A percentile compares a stretch with the other conserved stretches of the same genome.
phyloP scores from a whole-genome alignment of 2,329 filamentous ascomycete genomes.

The Penicillium corylophilum region DNA sequence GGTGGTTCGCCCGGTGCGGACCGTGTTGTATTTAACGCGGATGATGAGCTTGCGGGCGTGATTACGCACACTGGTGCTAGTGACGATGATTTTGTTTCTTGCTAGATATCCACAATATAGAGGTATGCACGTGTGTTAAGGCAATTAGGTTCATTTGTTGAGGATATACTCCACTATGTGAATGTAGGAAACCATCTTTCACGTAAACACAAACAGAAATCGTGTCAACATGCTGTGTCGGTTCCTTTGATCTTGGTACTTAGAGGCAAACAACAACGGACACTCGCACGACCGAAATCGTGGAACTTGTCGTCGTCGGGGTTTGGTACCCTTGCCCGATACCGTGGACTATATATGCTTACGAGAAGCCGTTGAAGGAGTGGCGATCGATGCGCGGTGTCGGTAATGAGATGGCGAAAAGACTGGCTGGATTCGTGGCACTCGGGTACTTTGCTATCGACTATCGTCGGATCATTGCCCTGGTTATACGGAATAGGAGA shows the following conservation, averaged over 20 bases:
- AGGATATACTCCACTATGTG: neutral
- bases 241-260: conserved; percentile 15
- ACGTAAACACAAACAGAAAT: conserved; percentile 16
- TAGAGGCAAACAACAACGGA: conserved; percentile 24
- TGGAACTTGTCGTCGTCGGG: conserved; percentile 23
- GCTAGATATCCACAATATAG: neutral
- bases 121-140: neutral
- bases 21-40: conserved; percentile 62
- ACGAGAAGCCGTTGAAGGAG: neutral
- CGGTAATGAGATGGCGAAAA: too few relatives aligned
- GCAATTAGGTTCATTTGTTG: neutral
- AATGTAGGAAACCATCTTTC: conserved; percentile 20
- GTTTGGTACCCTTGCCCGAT: conserved; percentile 13
- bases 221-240: conserved; percentile 18
- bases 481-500: neutral
- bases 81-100: conserved; percentile 63
- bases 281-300: conserved; percentile 20
- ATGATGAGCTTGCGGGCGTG: conserved; percentile 58
- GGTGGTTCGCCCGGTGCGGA: conserved; percentile 66
- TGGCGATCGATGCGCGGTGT: neutral
- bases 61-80: conserved; percentile 71
- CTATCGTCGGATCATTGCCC: neutral
- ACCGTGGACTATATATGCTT: neutral
- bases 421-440: too few relatives aligned
- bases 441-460: too few relatives aligned